Conservation (phyloP, 352 stramenopile genomes). For the Globisporangium splendens region DNA sequence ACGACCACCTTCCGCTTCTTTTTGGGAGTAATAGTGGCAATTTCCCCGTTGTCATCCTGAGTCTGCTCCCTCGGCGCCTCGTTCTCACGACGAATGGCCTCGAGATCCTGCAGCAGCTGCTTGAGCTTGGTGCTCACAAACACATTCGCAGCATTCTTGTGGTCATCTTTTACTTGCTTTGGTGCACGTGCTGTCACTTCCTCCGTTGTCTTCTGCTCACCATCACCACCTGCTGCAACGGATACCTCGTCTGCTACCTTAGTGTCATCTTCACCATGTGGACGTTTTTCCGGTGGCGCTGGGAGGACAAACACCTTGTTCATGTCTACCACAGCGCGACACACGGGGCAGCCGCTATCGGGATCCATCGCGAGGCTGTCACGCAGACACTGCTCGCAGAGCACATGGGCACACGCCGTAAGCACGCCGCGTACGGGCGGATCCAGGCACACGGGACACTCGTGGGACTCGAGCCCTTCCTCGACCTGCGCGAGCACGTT, state of each 20-base stretch:
- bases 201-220: not conserved
- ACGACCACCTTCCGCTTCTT: constrained; percentile 81
- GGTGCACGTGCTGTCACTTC: not conserved
- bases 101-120: constrained; percentile 62
- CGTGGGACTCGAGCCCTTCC: constrained; percentile 68
- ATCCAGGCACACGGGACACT: constrained; percentile 87
- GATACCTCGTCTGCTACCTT: not conserved
- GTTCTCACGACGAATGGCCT: constrained; percentile 56
- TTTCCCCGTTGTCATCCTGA: too few species aligned
- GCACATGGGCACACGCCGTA: constrained; percentile 81
- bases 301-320: constrained; percentile 55
- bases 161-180: not conserved
- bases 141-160: constrained; percentile 19
- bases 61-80: not conserved
- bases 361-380: constrained; percentile 56
- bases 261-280: constrained; percentile 5
- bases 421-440: constrained; percentile 63
- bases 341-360: constrained; percentile 74
- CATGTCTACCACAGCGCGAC: constrained; percentile 57
- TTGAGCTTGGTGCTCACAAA: constrained; percentile 73
- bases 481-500: constrained; percentile 78
- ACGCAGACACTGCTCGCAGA: constrained; percentile 77
- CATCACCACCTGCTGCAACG: not conserved
- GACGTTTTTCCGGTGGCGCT: constrained; percentile 14
- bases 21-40: not conserved